Base-by-base conservation (phyloP, 2,329 filamentous ascomycete genomes). In the Cercospora sojina region DNA sequence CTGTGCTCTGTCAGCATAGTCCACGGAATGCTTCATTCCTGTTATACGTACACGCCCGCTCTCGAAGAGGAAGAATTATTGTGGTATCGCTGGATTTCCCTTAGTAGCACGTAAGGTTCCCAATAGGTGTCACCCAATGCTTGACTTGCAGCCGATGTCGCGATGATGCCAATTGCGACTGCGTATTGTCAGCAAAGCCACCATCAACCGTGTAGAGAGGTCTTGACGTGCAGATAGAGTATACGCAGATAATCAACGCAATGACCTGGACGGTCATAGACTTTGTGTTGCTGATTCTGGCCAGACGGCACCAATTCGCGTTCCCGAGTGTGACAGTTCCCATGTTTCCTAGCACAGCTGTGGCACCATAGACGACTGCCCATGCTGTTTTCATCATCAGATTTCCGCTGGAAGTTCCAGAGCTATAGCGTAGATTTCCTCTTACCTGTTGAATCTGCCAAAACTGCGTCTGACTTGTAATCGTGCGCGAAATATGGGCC, bases 21-120 rank as follows among this genome's bases (percentile, higher is more conserved):
- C 58, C 5, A 20, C 23, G 1, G n/a, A 20, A 12, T 20, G 31
- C 29, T n/a, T n/a, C 1, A 20, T 23, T 1, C 2, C 18, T 10
- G 18, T 4, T 6, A 16, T 23, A 63, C 64, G 53, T 25, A 66
- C 64, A 72, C 73, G 7, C 72, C 74, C 1, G 74, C 74, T 27
- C 74, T 64, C 18, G 68, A 66, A n/a, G 67, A 67, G 5, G 73
- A 35, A 0, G 71, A 71, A 38, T 74, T 72, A 16, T 70, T 67
- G 12, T 68, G 64, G 31, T 66, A 67, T 31, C 58, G 55, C 25
- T 69, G 67, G 16, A 69, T 66, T 23, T 53, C 61, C 32, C 67
- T 16, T 4, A 69, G 32, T 8, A 69, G 64, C 3, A 69, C 23
- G 35, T 69, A 69, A 16, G 67, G 67, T 41, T 69, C 64, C 67